Evolutionary conservation across 2,329 filamentous ascomycete genomes (phyloP).

Genomic region (Acrocalymma vagum): DNA sequence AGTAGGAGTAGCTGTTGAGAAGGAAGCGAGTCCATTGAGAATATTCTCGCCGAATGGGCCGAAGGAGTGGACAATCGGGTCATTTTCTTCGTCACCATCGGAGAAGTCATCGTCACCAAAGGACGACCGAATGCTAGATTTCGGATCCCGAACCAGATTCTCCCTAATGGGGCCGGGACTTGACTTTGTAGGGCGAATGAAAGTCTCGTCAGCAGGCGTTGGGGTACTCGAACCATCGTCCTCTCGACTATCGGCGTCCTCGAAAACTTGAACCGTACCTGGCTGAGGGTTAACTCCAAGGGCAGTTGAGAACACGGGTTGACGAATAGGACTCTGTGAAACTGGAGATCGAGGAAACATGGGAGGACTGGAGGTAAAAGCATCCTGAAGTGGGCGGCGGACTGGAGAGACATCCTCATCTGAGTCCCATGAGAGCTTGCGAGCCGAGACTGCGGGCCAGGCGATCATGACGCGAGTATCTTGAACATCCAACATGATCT

Average conservation of each 20-base stretch:
- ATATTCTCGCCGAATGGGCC: slow-evolving; percentile 89
- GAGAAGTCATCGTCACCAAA: slow-evolving; percentile 69
- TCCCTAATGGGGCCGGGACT: slow-evolving; percentile 29
- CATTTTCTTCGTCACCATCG: slow-evolving; percentile 87
- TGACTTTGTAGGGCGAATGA: slow-evolving; percentile 37
- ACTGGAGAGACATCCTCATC: slow-evolving; percentile 65
- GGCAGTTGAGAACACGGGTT: slow-evolving; percentile 49
- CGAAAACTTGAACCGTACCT: slow-evolving; percentile 45
- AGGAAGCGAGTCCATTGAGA: slow-evolving; percentile 80
- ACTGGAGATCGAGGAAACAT: slow-evolving; percentile 77
- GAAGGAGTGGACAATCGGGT: slow-evolving; percentile 91
- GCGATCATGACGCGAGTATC: slow-evolving; percentile 88
- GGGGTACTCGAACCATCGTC: slow-evolving; percentile 28
- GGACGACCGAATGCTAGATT: slow-evolving; percentile 37
- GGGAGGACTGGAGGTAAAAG: slow-evolving; percentile 67
- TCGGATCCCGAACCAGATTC: slow-evolving; percentile 20
- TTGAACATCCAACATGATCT: slow-evolving; percentile 96
- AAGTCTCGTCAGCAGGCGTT: slow-evolving; percentile 37
- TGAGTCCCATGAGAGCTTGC: slow-evolving; percentile 56
- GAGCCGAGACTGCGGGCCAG: slow-evolving; percentile 77
- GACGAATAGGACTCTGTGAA: slow-evolving; percentile 71
- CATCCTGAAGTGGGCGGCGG: slow-evolving; percentile 46
- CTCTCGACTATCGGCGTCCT: slow-evolving; percentile 45
- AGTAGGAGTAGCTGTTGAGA: slow-evolving; percentile 71
- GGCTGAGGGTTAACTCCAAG: slow-evolving; percentile 41